These are phyloP conservation scores for Zasmidium citrigriseum DNA, from an alignment of 2,329 filamentous ascomycete species.

Conservation along the genomic window DNA sequence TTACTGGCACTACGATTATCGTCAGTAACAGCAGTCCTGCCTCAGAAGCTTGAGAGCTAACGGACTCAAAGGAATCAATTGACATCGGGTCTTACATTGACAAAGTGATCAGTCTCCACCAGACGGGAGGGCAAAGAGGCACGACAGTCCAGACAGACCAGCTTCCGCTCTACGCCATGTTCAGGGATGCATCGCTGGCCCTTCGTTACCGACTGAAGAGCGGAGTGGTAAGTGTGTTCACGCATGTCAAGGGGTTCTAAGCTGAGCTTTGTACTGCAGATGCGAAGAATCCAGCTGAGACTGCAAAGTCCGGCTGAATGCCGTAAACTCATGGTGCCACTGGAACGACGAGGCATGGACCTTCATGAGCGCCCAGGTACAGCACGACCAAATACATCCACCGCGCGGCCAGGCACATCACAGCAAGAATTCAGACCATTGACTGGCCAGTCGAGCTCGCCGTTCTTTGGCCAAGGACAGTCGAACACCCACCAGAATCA, in stretches of 20 bases:
- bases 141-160: slow-evolving; percentile 39
- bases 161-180: slow-evolving; percentile 47
- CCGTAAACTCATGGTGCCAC: slow-evolving; percentile 23
- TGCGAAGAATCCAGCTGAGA: slow-evolving; percentile 34
- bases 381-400: slow-evolving; percentile 18
- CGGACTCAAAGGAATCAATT: slow-evolving; percentile 30
- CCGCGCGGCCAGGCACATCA: slow-evolving; percentile 5
- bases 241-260: not conserved
- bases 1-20: slow-evolving; percentile 43
- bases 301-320: slow-evolving; percentile 28
- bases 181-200: slow-evolving; percentile 41
- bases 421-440: slow-evolving; percentile 11
- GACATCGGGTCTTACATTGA: slow-evolving; percentile 31
- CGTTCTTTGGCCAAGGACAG: not conserved
- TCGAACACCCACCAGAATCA: not conserved
- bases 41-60: no score
- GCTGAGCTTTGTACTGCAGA: slow-evolving; percentile 18
- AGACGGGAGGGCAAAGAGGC: slow-evolving; percentile 24
- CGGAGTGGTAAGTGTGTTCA: slow-evolving; percentile 9
- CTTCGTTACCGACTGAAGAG: slow-evolving; percentile 42
- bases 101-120: slow-evolving; percentile 16
- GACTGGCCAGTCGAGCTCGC: slow-evolving; percentile 6
- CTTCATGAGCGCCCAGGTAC: slow-evolving; percentile 25
- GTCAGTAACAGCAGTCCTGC: slow-evolving; percentile 30
- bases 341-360: slow-evolving; percentile 30